Percentiles rank a stretch among this genome's conserved stretches.
phyloP scores from a whole-genome alignment of 2,329 filamentous ascomycete species.

The Phialocephala subalpina region DNA sequence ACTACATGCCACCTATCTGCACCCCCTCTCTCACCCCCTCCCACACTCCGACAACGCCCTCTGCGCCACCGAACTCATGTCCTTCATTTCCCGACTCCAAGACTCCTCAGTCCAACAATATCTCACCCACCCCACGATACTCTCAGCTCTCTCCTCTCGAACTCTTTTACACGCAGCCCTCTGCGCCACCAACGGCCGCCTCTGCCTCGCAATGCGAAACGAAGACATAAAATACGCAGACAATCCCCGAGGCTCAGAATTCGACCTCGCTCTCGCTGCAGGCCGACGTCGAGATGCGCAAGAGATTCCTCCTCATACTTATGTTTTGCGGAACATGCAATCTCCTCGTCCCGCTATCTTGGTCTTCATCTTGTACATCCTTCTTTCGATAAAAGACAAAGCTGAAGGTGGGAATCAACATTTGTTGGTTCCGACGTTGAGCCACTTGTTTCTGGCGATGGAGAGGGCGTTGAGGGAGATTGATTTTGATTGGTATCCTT shows the following conservation, averaged over 20 bases:
- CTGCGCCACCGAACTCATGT: constrained; percentile 4
- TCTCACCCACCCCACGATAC: neutral
- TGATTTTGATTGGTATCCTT: constrained; percentile 3
- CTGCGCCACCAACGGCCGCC: neutral
- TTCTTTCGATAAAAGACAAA: neutral
- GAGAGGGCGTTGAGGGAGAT: neutral
- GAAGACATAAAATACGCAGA: neutral
- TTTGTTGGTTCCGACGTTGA: neutral
- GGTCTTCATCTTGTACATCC: neutral
- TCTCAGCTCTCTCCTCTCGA: neutral
- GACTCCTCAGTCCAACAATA: constrained; percentile 7
- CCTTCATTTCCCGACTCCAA: constrained; percentile 10
- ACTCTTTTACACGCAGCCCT: neutral
- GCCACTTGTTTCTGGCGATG: neutral
- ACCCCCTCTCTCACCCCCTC: neutral
- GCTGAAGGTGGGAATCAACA: neutral
- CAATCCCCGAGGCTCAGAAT: neutral
- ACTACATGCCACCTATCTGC: constrained; percentile 7
- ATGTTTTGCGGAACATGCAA: neutral
- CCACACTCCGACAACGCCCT: neutral
- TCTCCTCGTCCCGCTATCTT: neutral
- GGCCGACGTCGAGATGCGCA: neutral
- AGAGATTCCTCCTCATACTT: neutral
- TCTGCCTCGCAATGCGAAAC: constrained; percentile 1
- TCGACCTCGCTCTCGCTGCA: neutral